Evolutionary conservation across 352 stramenopile species (phyloP), one percentile per base, ranked within the genome.

Genomic region (Pythium chondricola): DNA sequence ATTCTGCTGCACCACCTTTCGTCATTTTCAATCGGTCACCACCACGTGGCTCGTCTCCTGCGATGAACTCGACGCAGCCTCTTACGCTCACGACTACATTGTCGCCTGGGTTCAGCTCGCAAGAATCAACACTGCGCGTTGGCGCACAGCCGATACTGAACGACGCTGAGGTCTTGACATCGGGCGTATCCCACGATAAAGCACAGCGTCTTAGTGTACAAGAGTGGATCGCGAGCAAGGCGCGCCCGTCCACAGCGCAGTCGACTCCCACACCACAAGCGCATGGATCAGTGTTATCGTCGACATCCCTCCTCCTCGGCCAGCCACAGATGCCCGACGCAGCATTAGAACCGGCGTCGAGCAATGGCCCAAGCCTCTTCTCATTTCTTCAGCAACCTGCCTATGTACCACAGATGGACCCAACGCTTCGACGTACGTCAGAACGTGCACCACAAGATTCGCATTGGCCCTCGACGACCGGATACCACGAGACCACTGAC

Each of bases 211-310:
- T 87, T 7, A 87, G 74, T 52, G 78, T 89, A 6, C 69, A 89
- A 38, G 73, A 89, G 43, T 86, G 76, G 74, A 85, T 89, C 46
- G 73, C 74, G 2, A 87, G 43, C 38, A 87, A 87, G 38, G 65
- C 63, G 6, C 71, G 69, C 33, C 8, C 42, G 5, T 16, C 27
- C 27, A 21, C 44, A n/a, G 20, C 30, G 29, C 6, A 22, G 24
- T 22, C 22, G n/a, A 26, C 21, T 25, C 24, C 27, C 21, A n/a
- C 17, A 6, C 11, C 6, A 4, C 10, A 14, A 18, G 4, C 21
- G 24, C 7, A 9, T 7, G 39, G 6, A 31, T 13, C 26, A 25
- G 7, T 24, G 14, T 17, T n/a, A 13, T 24, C 41, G 2, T 27
- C 43, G n/a, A n/a, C n/a, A 13, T 42, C 20, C 20, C 30, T n/a